Percentiles rank a stretch among this genome's conserved stretches.
Evolutionary conservation across 805 yeast species (phyloP).

Genomic region (Barnettozyma botsteinii): DNA sequence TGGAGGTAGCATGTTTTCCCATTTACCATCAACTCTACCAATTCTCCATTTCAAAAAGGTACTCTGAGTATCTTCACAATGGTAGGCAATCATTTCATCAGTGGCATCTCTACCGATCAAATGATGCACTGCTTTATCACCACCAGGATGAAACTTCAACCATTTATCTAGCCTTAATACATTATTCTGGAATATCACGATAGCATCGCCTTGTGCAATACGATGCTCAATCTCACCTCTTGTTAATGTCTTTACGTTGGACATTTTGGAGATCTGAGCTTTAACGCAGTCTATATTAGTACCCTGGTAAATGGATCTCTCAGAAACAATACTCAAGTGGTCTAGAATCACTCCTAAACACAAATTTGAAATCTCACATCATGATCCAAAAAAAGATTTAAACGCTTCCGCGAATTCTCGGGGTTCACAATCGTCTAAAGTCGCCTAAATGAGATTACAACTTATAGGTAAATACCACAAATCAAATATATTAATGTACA

Average conservation of each 20-base stretch:
- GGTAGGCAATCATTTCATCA: constrained; percentile 86
- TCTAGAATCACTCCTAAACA: no score
- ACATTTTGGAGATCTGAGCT: constrained; percentile 6
- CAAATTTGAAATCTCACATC: constrained; percentile 1
- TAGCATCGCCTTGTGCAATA: constrained; percentile 61
- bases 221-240: constrained; percentile 47
- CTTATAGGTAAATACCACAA: no score
- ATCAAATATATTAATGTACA: constrained; percentile 2
- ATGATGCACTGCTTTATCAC: constrained; percentile 77
- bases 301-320: no score
- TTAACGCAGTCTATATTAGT: no score
- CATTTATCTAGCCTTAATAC: constrained; percentile 67
- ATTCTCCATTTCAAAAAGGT: constrained; percentile 53
- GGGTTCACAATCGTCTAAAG: no score
- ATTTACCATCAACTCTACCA: constrained; percentile 56
- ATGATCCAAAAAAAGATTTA: no score
- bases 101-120: constrained; percentile 88
- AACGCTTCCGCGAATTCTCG: no score
- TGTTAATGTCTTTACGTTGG: constrained; percentile 26
- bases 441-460: no score
- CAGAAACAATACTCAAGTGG: no score
- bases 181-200: constrained; percentile 56
- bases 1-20: constrained; percentile 81
- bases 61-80: constrained; percentile 49
- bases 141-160: constrained; percentile 81